Conservation (phyloP, 140 eudicot species). For the Eryngium alpinum region DNA sequence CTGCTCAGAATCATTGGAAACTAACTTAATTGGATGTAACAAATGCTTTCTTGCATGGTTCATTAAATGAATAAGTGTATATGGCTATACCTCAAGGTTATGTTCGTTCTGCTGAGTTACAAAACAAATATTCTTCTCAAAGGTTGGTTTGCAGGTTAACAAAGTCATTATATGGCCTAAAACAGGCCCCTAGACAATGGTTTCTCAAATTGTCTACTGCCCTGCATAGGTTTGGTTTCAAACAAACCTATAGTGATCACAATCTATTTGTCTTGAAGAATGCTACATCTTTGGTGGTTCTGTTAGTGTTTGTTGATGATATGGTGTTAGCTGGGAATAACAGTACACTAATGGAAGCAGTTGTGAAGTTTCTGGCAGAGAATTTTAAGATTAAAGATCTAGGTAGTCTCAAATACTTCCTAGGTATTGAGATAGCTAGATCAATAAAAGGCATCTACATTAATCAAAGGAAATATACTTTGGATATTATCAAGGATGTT, state of each 20-base stretch:
- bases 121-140: not conserved
- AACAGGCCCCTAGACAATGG: constrained; percentile 7
- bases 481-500: not conserved
- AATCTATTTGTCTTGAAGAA: too few species aligned
- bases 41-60: not conserved
- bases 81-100: not conserved
- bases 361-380: too few species aligned
- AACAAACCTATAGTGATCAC: not conserved
- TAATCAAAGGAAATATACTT: not conserved
- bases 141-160: not conserved
- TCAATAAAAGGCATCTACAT: not conserved
- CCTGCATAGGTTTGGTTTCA: not conserved
- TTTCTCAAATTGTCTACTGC: not conserved
- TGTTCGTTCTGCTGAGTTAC: not conserved
- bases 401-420: not conserved
- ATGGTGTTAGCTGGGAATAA: not conserved
- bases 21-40: not conserved
- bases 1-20: not conserved
- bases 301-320: not conserved
- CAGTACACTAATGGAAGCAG: not conserved
- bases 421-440: not conserved
- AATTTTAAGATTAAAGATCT: not conserved
- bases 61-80: not conserved
- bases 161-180: not conserved
- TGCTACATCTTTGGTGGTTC: not conserved